Evolutionary conservation across 108 stramenopile species (phyloP).

Genomic region (Cylindrotheca closterium): DNA sequence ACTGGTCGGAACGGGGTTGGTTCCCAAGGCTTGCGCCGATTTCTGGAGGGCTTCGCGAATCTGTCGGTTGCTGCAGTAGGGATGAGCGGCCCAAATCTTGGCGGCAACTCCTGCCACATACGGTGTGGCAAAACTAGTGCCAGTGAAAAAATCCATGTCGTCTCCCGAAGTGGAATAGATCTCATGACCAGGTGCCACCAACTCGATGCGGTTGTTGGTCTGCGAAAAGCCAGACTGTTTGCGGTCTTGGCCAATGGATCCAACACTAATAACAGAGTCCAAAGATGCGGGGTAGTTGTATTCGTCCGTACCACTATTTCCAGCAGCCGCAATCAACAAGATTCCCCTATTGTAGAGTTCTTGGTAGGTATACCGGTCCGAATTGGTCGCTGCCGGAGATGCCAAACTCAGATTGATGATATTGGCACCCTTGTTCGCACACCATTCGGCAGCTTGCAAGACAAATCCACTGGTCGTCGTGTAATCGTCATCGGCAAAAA

Average conservation of each 20-base stretch:
- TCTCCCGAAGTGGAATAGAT: constrained; percentile 16
- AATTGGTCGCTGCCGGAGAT: not conserved
- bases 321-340: constrained; percentile 56
- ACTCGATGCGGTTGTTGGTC: constrained; percentile 45
- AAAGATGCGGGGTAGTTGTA: constrained; percentile 51
- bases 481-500: not conserved
- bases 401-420: constrained; percentile 54
- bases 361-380: not conserved
- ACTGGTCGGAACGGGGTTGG: constrained; percentile 6
- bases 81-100: constrained; percentile 43
- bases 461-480: constrained; percentile 21
- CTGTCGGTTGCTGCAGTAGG: constrained; percentile 44
- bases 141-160: constrained; percentile 4
- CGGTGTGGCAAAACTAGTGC: constrained; percentile 66
- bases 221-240: constrained; percentile 9
- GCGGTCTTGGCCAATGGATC: constrained; percentile 10
- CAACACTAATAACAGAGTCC: constrained; percentile 47
- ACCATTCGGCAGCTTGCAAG: constrained; percentile 34
- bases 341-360: constrained; percentile 1
- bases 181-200: constrained; percentile 52
- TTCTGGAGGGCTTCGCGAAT: constrained; percentile 40
- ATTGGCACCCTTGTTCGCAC: constrained; percentile 40
- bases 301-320: constrained; percentile 38
- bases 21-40: constrained; percentile 21
- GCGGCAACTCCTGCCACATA: constrained; percentile 78